Conservation (phyloP, 2,329 filamentous ascomycete genomes). For the Cadophora malorum region DNA sequence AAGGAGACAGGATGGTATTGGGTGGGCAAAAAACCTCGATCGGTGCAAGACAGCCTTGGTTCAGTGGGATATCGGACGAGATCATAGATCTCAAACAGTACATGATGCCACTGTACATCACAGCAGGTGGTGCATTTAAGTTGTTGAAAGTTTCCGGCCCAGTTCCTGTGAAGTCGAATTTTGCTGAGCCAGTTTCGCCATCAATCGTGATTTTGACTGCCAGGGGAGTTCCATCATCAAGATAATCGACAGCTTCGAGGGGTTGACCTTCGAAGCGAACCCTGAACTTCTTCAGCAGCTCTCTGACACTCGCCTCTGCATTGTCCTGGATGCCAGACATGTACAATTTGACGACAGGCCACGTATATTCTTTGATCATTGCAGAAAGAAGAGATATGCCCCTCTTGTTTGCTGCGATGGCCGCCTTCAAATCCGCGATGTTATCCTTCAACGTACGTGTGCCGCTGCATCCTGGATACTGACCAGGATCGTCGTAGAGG, state of each 20-base stretch:
- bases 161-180: slow-evolving; percentile 78
- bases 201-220: slow-evolving; percentile 76
- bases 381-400: slow-evolving; percentile 77
- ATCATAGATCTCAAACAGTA: slow-evolving; percentile 82
- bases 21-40: slow-evolving; percentile 74
- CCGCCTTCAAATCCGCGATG: slow-evolving; percentile 81
- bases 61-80: slow-evolving; percentile 79
- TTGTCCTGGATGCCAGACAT: slow-evolving; percentile 83
- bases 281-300: slow-evolving; percentile 68
- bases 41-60: slow-evolving; percentile 80
- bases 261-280: slow-evolving; percentile 72
- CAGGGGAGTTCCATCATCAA: slow-evolving; percentile 84
- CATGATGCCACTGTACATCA: slow-evolving; percentile 82
- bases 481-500: slow-evolving; percentile 68
- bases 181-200: slow-evolving; percentile 70
- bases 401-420: slow-evolving; percentile 82
- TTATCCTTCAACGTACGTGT: slow-evolving; percentile 81
- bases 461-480: slow-evolving; percentile 75
- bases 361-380: slow-evolving; percentile 76
- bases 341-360: slow-evolving; percentile 77
- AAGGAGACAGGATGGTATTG: slow-evolving; percentile 73
- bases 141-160: slow-evolving; percentile 78
- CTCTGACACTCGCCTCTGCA: slow-evolving; percentile 74
- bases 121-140: slow-evolving; percentile 78
- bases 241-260: slow-evolving; percentile 75